Percentiles rank a stretch among this genome's conserved stretches.
phyloP scores from a whole-genome alignment of 106 monocot species.

The Apostasia ramifera region DNA sequence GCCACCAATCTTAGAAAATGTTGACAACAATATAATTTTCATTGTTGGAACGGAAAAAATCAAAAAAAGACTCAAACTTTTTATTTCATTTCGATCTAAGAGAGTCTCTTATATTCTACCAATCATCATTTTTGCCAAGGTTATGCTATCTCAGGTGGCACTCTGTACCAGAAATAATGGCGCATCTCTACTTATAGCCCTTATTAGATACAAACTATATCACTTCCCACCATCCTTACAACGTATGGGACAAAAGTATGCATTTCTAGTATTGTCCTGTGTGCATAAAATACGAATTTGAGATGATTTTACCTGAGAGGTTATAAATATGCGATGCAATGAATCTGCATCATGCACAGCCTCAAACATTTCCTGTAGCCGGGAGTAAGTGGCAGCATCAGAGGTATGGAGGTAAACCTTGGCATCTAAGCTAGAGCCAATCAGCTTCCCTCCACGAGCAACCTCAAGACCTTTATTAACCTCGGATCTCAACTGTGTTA shows the following conservation, averaged over 20 bases:
- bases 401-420: constrained; percentile 60
- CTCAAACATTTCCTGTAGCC: constrained; percentile 45
- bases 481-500: constrained; percentile 71
- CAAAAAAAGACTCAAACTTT: no score
- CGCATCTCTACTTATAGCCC: no score
- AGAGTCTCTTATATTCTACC: not conserved
- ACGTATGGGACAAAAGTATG: no score
- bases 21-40: no score
- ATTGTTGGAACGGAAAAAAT: no score
- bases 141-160: no score
- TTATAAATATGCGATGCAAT: constrained; percentile 84
- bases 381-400: constrained; percentile 31
- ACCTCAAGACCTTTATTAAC: constrained; percentile 93
- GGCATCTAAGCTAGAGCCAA: constrained; percentile 97
- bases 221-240: no score
- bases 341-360: constrained; percentile 68
- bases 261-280: no score
- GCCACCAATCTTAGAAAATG: no score
- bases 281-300: not conserved
- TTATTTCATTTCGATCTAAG: no score
- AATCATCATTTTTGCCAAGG: not conserved
- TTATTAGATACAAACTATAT: no score
- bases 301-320: constrained; percentile 61
- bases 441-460: constrained; percentile 80
- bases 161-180: no score